Conservation (phyloP, 805 yeast genomes). For the Wickerhamiella spandovensis region DNA sequence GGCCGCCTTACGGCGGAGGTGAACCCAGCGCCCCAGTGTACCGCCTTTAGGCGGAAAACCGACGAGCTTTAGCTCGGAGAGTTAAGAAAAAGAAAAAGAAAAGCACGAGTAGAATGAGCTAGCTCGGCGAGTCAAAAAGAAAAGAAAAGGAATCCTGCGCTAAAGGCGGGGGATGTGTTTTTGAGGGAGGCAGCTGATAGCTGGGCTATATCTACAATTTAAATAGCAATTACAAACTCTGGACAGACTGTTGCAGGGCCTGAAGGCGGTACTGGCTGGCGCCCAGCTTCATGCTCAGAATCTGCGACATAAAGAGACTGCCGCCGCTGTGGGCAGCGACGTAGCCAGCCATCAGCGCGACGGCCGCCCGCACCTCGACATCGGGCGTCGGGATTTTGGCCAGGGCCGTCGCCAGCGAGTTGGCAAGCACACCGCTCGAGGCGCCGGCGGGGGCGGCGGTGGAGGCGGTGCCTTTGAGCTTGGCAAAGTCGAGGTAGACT, state of each 20-base stretch:
- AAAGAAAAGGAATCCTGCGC: too few species aligned
- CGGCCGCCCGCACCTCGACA: constrained; percentile 16
- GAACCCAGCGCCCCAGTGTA: too few species aligned
- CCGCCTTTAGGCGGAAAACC: too few species aligned
- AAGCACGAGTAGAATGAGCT: too few species aligned
- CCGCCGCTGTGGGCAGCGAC: constrained; percentile 14
- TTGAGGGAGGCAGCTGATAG: too few species aligned
- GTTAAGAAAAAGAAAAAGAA: too few species aligned
- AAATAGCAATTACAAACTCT: not conserved
- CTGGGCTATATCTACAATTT: too few species aligned
- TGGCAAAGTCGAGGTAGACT: constrained; percentile 24
- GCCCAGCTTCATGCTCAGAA: constrained; percentile 12
- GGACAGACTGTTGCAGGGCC: constrained; percentile 11
- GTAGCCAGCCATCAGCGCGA: constrained; percentile 18
- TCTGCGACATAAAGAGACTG: constrained; percentile 1
- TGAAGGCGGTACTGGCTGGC: constrained; percentile 11
- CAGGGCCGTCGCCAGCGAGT: not conserved
- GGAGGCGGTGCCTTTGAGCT: constrained; percentile 8
- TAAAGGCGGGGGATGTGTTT: too few species aligned
- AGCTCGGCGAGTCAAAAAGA: too few species aligned
- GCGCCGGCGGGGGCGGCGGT: not conserved
- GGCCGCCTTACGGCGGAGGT: too few species aligned
- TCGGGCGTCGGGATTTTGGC: constrained; percentile 5
- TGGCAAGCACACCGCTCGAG: constrained; percentile 2
- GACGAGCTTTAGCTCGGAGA: too few species aligned